Base-by-base conservation (phyloP, 305 asterid genomes). In the Petunia hybrid region DNA sequence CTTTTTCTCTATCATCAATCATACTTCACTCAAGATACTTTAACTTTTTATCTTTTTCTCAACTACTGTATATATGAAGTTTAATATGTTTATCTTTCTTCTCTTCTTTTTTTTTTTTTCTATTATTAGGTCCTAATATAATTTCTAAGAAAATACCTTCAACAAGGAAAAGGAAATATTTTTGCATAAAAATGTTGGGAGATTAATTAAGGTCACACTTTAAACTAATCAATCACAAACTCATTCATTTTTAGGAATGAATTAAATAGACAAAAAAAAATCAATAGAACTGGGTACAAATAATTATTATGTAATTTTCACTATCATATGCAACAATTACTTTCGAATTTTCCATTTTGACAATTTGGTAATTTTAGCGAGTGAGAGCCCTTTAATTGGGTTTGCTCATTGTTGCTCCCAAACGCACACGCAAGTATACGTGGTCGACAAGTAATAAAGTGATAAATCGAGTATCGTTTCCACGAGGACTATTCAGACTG, bases 101-200 rank as follows among this genome's bases (percentile, higher is more conserved):
- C n/a, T n/a, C n/a, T 1, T 22, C 31, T 22, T 22, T 8, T 48
- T 1, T 8, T 36, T 5, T 46, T 10, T 6, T 46, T 5, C 45
- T 12, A 38, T 64, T 63, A 36, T 36, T 9, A 40, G 36, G 22
- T 38, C 39, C 10, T 70, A 22, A 22, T 31, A 48, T 22, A 64
- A 38, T 35, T 62, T 31, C 42, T 62, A 35, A 9, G 42, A 22
- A 42, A 70, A 3, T 12, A 45, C 4, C 22, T 69, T 22, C 60
- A 4, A 45, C 41, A 70, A 31, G 36, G 31, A 38, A 45, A 38
- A 45, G 2, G 46, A n/a, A 16, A 16, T 9, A 45, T 22, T 70
- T 40, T 70, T 70, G 77, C 77, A 45, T 9, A 16, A 45, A 70
- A 45, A 45, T 45, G 22, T 70, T 70, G 60, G 76, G 40, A 45